Percentiles rank a stretch among this genome's conserved stretches.
Evolutionary conservation across 306 rosid genomes (phyloP).

Genomic region (Vigna reflexopilosa): DNA sequence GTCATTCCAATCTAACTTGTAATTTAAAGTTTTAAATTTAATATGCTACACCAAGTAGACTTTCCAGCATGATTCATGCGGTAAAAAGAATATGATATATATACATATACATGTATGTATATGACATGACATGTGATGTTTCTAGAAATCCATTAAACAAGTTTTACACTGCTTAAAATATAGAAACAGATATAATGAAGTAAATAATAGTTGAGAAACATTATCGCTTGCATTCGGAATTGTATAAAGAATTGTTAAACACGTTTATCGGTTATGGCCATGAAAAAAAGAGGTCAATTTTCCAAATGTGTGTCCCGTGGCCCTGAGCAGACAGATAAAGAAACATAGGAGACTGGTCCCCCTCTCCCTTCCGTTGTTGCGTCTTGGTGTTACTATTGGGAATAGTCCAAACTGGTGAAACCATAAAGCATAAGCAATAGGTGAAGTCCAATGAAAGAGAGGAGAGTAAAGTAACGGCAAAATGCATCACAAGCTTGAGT

Average conservation of each 20-base stretch:
- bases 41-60: too few species aligned
- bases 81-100: neutral
- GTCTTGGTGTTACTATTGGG: too few species aligned
- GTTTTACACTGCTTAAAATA: neutral
- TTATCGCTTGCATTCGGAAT: neutral
- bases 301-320: neutral
- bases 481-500: neutral
- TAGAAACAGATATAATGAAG: neutral
- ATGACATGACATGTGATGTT: neutral
- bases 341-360: neutral
- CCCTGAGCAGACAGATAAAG: neutral
- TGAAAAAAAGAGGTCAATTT: neutral
- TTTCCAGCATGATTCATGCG: too few species aligned
- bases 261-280: too few species aligned
- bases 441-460: conserved; percentile 32
- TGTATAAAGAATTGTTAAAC: too few species aligned
- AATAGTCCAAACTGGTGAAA: too few species aligned
- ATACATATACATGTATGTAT: too few species aligned
- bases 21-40: too few species aligned
- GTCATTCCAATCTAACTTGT: neutral
- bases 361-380: neutral
- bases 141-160: too few species aligned
- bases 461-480: conserved; percentile 29
- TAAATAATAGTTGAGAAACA: neutral
- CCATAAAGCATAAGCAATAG: neutral